Percentiles rank a stretch among this genome's conserved stretches.
Evolutionary conservation across 2,329 filamentous ascomycete species (phyloP).

Genomic region (Lachnellula willkommii): DNA sequence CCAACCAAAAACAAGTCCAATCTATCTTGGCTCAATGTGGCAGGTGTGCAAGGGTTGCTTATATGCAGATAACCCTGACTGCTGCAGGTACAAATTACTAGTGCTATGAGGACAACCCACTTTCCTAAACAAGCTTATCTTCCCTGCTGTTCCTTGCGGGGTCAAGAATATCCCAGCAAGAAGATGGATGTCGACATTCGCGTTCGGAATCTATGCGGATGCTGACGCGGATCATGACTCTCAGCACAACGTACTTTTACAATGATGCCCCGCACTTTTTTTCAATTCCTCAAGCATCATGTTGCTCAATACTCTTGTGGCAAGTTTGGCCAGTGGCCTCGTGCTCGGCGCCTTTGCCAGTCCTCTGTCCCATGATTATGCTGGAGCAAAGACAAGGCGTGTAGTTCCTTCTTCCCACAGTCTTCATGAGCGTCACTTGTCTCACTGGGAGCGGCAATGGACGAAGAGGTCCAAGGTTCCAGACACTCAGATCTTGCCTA

Average conservation of each 20-base stretch:
- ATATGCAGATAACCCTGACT: not conserved
- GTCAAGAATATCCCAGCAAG: not conserved
- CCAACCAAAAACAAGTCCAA: not conserved
- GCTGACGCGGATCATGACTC: not conserved
- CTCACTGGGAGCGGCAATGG: slow-evolving; percentile 18
- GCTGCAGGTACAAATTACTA: not conserved
- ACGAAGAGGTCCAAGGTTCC: slow-evolving; percentile 18
- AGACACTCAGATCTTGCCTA: slow-evolving; percentile 32
- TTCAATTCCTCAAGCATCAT: slow-evolving; percentile 5
- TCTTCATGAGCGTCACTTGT: slow-evolving; percentile 22
- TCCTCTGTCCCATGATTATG: slow-evolving; percentile 4
- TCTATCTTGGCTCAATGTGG: not conserved
- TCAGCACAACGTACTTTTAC: not conserved
- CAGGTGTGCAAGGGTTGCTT: not conserved
- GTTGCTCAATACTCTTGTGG: slow-evolving; percentile 17
- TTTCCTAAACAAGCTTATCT: slow-evolving; percentile 2
- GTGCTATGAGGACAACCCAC: not conserved
- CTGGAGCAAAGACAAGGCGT: slow-evolving; percentile 11
- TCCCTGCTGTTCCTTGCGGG: not conserved
- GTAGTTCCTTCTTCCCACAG: slow-evolving; percentile 18
- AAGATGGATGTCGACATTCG: not conserved
- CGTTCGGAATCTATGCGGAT: not conserved
- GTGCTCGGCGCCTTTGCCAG: slow-evolving; percentile 14
- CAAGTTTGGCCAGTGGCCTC: slow-evolving; percentile 14
- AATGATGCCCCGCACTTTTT: not conserved